Base-by-base conservation (phyloP, 2,329 filamentous ascomycete species). In the Paracoccidioides lutzii region DNA sequence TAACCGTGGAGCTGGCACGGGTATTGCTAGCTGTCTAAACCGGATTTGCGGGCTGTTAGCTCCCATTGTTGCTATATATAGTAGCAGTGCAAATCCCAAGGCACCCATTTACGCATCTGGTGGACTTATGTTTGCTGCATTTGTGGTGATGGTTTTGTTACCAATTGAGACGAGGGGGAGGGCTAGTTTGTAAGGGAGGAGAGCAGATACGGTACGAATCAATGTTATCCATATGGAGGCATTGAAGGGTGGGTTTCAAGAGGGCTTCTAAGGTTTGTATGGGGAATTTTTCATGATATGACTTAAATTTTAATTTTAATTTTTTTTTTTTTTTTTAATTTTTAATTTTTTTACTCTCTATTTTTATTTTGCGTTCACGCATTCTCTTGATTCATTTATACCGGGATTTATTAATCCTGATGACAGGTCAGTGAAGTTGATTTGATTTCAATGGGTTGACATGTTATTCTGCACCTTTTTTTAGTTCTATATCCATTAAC, bases 1-100 rank as follows among this genome's bases (percentile, higher is more conserved):
- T 0, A 71, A 78, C 46, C 70, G 79, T 0, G 80, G 78, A 2
- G 80, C 78, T 0, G 80, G 77, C 5, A 77, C 75, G 1, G 77
- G 78, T 43, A 73, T 76, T 43, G 67, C 70, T 30, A 72, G 71
- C 57, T 75, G 69, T 55, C 61, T 76, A 44, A 75, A 76, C 59
- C 70, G 74, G 42, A 70, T 76, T 22, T 65, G 68, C 1, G 73
- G 73, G 54, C 68, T 75, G 4, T 70, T 72, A 58, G 73, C 73
- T 0, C 73, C 73, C 0, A 67, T 75, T 14, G 73, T 76, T 32
- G 73, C 71, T 10, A 73, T 75, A 44, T 73, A 75, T 42, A 67
- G 67, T 1, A 65, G 67, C 2, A 57, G 54, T 42, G 55, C 62
- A 0, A 71, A 71, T 58, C 68, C 73, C 2, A 70, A 73, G 54